Percentiles rank a stretch among this genome's conserved stretches.
These are phyloP conservation scores for Botryotinia convoluta DNA, from an alignment of 2,329 filamentous ascomycete species.

Conservation along the genomic window DNA sequence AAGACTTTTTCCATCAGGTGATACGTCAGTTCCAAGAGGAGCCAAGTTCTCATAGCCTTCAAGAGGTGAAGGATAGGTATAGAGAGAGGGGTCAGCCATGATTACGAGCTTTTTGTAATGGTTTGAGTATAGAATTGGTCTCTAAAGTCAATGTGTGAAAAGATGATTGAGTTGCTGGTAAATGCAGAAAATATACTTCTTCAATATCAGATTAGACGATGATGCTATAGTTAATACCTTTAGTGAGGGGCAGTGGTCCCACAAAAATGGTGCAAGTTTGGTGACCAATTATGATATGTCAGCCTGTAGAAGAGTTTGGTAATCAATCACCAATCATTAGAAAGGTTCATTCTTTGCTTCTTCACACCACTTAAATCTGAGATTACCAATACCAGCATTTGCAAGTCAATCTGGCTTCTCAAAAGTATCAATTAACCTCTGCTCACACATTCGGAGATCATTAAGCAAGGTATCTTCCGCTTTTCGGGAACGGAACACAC, in stretches of 20 bases:
- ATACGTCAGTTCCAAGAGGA: slow-evolving; percentile 44
- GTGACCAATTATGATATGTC: background rate
- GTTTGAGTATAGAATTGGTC: background rate
- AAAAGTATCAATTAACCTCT: background rate
- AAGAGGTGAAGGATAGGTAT: slow-evolving; percentile 52
- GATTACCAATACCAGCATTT: background rate
- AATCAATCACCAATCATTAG: background rate
- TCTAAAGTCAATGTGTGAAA: background rate
- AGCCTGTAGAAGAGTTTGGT: background rate
- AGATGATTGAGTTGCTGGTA: background rate
- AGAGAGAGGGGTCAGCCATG: slow-evolving; percentile 51
- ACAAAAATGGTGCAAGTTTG: slow-evolving; percentile 1
- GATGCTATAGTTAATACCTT: background rate
- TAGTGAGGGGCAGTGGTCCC: background rate
- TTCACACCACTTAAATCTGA: background rate
- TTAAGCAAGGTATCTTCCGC: background rate
- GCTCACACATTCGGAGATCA: background rate
- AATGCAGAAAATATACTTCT: background rate
- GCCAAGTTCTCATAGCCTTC: slow-evolving; percentile 49
- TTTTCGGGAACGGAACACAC: background rate
- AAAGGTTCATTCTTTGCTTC: background rate
- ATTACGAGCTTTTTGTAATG: background rate
- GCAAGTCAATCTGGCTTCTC: background rate
- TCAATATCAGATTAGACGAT: background rate
- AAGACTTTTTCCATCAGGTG: slow-evolving; percentile 74